Conservation (phyloP, 768 basidiomycete species). For the Lactarius akahatsu region DNA sequence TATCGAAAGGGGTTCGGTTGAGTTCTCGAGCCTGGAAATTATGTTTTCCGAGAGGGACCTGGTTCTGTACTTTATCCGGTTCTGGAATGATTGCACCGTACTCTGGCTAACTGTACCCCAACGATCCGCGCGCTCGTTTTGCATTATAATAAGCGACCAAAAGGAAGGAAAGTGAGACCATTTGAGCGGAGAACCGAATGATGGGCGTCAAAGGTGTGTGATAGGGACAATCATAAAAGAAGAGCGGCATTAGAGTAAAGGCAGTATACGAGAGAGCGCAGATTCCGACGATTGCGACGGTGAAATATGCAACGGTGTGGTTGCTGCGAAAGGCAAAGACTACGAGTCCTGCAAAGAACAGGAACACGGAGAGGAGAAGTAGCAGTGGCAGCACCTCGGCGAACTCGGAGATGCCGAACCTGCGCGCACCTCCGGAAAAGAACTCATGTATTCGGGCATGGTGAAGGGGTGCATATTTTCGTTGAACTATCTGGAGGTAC, state of each 20-base stretch:
- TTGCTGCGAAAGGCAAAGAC: conserved; percentile 4
- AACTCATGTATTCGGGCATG: conserved; percentile 11
- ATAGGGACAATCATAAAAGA: conserved; percentile 11
- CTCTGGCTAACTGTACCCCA: neutral
- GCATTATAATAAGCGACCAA: neutral
- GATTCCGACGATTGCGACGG: conserved; percentile 6
- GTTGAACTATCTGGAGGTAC: conserved; percentile 12
- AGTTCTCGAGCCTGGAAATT: neutral
- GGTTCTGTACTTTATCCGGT: neutral
- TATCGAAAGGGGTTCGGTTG: neutral
- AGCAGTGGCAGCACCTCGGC: conserved; percentile 11
- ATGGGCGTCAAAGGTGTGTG: conserved; percentile 5
- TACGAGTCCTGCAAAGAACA: conserved; percentile 20
- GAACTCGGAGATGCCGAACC: neutral
- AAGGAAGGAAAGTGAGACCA: neutral
- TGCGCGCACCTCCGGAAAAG: conserved; percentile 6
- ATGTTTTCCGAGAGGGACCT: neutral
- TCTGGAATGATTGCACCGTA: neutral
- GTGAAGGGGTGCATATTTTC: neutral
- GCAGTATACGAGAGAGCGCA: neutral
- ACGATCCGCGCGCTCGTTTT: neutral
- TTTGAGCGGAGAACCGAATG: neutral
- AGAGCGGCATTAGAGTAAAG: conserved; percentile 6
- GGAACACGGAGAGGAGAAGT: conserved; percentile 15
- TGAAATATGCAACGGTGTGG: neutral